phyloP scores from a whole-genome alignment of 225 moss, liverwort and hornwort genomes.

The Climacium dendroides region DNA sequence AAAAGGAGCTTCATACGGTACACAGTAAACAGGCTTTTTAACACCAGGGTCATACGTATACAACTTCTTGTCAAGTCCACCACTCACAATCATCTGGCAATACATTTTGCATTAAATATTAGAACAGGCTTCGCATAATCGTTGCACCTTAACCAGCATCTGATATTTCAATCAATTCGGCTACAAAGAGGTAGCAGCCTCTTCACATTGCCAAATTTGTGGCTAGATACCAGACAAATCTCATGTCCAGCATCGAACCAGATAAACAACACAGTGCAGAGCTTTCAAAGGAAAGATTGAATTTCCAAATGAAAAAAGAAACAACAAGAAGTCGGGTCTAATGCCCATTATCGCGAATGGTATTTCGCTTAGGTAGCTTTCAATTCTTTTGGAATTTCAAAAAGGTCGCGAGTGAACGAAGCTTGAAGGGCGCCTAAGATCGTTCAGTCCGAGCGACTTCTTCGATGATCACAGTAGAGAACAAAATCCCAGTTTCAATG shows the following conservation, averaged over 20 bases:
- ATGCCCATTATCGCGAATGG: neutral
- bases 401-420: neutral
- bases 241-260: neutral
- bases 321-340: neutral
- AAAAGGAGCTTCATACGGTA: conserved; percentile 93
- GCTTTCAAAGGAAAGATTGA: neutral
- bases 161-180: neutral
- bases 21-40: conserved; percentile 89
- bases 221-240: neutral
- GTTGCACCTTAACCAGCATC: neutral
- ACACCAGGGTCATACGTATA: conserved; percentile 86
- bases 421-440: neutral
- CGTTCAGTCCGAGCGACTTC: neutral
- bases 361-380: neutral
- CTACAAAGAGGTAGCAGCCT: neutral
- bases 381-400: neutral
- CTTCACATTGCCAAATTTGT: neutral
- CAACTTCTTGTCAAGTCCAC: conserved; percentile 94
- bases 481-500: neutral
- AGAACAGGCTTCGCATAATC: neutral
- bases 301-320: neutral
- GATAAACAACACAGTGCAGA: neutral
- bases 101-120: neutral
- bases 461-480: neutral
- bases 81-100: conserved; percentile 90